phyloP scores from a whole-genome alignment of 225 moss, liverwort and hornwort species.

The Ulota crispa region DNA sequence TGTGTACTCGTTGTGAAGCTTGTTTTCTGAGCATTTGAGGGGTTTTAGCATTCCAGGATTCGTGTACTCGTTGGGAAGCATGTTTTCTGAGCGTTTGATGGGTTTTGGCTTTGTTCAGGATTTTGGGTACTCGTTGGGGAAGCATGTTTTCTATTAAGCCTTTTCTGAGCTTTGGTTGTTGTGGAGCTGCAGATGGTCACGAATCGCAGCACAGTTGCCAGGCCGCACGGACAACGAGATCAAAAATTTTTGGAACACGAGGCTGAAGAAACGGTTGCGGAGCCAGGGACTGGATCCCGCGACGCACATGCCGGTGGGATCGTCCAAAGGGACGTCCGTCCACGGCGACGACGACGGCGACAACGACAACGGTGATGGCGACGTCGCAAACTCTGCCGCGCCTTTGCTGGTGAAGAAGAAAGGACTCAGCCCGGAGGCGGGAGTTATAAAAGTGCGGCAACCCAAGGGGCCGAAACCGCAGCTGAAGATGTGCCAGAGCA shows the following conservation, averaged over 20 bases:
- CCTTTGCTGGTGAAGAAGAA: not conserved
- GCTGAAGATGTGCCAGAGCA: constrained; percentile 34
- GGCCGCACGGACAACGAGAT: constrained; percentile 96
- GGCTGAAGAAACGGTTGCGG: constrained; percentile 76
- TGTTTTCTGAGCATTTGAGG: too few species aligned
- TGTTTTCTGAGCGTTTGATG: not conserved
- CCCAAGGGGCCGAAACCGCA: constrained; percentile 44
- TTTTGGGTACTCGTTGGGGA: too few species aligned
- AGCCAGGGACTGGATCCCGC: constrained; percentile 75
- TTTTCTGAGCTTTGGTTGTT: not conserved
- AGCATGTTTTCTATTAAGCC: too few species aligned
- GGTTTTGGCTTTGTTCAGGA: too few species aligned
- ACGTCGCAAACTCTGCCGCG: not conserved
- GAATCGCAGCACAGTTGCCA: constrained; percentile 72
- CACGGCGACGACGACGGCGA: constrained; percentile 1
- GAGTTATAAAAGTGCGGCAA: constrained; percentile 22
- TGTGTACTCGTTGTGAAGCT: too few species aligned
- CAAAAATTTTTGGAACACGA: constrained; percentile 95
- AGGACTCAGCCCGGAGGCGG: not conserved
- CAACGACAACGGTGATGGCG: constrained; percentile 1
- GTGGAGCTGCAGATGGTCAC: constrained; percentile 62
- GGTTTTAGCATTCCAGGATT: too few species aligned
- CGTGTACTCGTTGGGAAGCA: too few species aligned
- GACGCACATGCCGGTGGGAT: constrained; percentile 60
- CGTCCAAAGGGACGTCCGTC: not conserved